phyloP scores from a whole-genome alignment of 371 early-diverging fungal species.

The Conidiobolus incongruus region DNA sequence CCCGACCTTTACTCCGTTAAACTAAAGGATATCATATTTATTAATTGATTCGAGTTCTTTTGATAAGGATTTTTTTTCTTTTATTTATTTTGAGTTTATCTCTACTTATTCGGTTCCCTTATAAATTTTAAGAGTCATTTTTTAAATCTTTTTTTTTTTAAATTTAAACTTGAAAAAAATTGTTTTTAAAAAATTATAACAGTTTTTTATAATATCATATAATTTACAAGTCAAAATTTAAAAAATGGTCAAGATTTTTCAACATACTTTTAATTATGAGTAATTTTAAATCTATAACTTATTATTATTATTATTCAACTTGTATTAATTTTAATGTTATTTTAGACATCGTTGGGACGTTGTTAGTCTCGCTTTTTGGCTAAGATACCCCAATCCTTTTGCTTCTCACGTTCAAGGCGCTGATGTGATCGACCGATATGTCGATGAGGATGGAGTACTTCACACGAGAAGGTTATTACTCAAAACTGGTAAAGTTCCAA shows the following conservation, averaged over 20 bases:
- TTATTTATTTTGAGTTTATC: no score
- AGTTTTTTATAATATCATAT: no score
- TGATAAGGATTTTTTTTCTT: no score
- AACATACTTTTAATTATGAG: background rate
- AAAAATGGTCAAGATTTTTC: constrained; percentile 2
- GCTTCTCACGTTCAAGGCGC: constrained; percentile 79
- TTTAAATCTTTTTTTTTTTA: no score
- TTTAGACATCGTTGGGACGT: constrained; percentile 53
- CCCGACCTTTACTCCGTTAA: no score
- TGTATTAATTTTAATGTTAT: background rate
- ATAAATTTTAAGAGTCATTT: no score
- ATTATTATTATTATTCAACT: background rate
- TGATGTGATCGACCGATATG: constrained; percentile 69
- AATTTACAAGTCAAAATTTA: background rate
- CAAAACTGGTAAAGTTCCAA: constrained; percentile 69
- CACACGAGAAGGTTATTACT: constrained; percentile 69
- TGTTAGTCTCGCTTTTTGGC: constrained; percentile 72
- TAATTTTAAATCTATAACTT: background rate
- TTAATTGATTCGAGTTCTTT: no score
- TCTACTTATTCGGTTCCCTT: no score
- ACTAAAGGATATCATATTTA: no score
- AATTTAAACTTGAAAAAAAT: no score
- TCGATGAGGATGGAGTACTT: constrained; percentile 61
- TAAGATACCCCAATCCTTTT: constrained; percentile 95
- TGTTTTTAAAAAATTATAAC: no score